Conservation (phyloP, 2,329 filamentous ascomycete species). For the Aphanocladium album region DNA sequence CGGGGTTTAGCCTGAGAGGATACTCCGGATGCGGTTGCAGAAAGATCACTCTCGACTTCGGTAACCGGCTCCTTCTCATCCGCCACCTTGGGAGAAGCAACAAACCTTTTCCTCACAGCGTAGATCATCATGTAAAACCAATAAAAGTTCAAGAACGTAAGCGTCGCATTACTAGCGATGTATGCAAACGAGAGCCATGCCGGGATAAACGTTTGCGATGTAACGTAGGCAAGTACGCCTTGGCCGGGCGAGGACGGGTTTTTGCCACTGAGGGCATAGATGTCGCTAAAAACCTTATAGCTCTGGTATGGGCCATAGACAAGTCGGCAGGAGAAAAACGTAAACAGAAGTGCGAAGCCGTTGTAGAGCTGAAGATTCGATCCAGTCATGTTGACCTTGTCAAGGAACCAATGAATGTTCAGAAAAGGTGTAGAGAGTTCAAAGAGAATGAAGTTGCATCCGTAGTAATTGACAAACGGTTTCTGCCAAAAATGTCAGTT, state of each 20-base stretch:
- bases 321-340: constrained; percentile 72
- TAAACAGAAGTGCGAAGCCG: constrained; percentile 64
- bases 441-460: constrained; percentile 76
- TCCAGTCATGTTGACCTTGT: constrained; percentile 78
- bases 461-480: constrained; percentile 82
- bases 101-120: constrained; percentile 70
- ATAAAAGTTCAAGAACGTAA: constrained; percentile 75
- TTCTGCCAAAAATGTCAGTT: constrained; percentile 44
- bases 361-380: constrained; percentile 70
- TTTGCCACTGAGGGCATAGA: constrained; percentile 47
- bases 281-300: constrained; percentile 62
- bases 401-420: constrained; percentile 89
- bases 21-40: constrained; percentile 25
- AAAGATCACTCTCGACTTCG: constrained; percentile 25
- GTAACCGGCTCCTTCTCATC: constrained; percentile 26
- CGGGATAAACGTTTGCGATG: constrained; percentile 50
- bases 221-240: constrained; percentile 40
- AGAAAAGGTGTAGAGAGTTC: constrained; percentile 81
- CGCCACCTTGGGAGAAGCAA: constrained; percentile 32
- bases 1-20: not conserved
- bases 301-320: constrained; percentile 74
- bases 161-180: constrained; percentile 61
- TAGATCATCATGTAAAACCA: constrained; percentile 88
- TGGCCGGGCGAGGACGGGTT: constrained; percentile 32
- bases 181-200: constrained; percentile 67